Conservation (phyloP, 1,139 yeast species). For the Candida sanyaensis region DNA sequence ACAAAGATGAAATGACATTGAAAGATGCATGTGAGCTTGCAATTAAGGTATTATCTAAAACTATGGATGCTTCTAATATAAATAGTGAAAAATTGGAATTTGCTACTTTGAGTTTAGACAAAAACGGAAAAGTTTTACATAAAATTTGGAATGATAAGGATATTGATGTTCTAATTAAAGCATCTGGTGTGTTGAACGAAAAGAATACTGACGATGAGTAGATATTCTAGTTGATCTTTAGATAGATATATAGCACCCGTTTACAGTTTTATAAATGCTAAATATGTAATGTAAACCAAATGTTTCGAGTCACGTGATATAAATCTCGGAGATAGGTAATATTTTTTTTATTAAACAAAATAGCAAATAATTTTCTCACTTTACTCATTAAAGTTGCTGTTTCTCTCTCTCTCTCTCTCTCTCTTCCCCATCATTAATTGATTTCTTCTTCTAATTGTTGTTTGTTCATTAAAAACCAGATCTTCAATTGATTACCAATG, state of each 20-base stretch:
- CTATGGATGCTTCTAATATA: conserved; percentile 87
- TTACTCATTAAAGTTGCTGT: neutral
- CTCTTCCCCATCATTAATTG: too few species aligned
- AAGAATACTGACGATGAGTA: conserved; percentile 29
- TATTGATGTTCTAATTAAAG: conserved; percentile 71
- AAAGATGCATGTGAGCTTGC: conserved; percentile 88
- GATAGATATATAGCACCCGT: neutral
- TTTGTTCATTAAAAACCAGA: too few species aligned
- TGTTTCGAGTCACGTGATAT: neutral
- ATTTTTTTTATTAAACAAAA: too few species aligned
- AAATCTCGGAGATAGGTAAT: neutral
- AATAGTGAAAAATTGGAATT: conserved; percentile 71
- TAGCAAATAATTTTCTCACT: too few species aligned
- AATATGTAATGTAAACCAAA: too few species aligned
- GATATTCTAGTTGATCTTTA: neutral
- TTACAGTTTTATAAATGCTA: neutral
- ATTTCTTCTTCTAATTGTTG: too few species aligned
- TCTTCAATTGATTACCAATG: conserved; percentile 13
- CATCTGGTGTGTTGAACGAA: conserved; percentile 65
- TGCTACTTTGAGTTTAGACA: conserved; percentile 65
- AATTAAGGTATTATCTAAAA: conserved; percentile 86
- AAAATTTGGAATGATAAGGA: conserved; percentile 81
- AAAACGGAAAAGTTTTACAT: conserved; percentile 57
- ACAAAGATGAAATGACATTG: conserved; percentile 75
- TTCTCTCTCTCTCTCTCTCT: neutral